Evolutionary conservation across 441 rosid genomes (phyloP).

Genomic region (Metrosideros polymorpha): DNA sequence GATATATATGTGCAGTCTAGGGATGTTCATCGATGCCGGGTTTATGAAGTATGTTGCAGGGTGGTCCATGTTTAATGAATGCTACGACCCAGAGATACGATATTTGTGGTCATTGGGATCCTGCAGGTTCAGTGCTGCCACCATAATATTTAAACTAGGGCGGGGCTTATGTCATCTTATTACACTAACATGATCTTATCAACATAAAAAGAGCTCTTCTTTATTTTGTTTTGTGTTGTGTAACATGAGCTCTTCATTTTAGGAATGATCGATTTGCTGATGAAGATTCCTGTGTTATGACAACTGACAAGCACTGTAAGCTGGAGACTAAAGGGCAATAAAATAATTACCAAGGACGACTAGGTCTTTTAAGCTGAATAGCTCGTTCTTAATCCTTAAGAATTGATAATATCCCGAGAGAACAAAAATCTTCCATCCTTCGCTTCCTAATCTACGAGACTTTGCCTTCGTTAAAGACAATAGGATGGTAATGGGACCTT

Average conservation of each 20-base stretch:
- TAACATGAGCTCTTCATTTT: no score
- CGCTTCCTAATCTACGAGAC: background rate
- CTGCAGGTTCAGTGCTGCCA: background rate
- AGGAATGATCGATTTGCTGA: no score
- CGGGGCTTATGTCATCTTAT: no score
- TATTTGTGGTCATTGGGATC: background rate
- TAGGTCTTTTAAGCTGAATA: background rate
- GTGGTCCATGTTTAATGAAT: no score
- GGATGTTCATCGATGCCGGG: background rate
- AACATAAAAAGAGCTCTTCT: no score
- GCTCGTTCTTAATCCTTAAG: background rate
- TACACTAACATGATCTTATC: no score
- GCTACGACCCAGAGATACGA: no score
- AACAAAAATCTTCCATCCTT: background rate
- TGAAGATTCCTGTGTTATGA: no score
- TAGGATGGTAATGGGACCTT: background rate
- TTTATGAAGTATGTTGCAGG: background rate
- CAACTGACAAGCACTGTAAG: no score
- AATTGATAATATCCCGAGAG: background rate
- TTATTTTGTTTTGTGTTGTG: no score
- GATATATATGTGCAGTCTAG: background rate
- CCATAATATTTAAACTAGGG: no score
- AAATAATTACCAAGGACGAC: background rate
- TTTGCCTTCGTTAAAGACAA: background rate
- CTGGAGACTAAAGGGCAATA: no score